These are phyloP conservation scores for Rosa multiflora DNA, from an alignment of 306 rosid species.

Conservation along the genomic window DNA sequence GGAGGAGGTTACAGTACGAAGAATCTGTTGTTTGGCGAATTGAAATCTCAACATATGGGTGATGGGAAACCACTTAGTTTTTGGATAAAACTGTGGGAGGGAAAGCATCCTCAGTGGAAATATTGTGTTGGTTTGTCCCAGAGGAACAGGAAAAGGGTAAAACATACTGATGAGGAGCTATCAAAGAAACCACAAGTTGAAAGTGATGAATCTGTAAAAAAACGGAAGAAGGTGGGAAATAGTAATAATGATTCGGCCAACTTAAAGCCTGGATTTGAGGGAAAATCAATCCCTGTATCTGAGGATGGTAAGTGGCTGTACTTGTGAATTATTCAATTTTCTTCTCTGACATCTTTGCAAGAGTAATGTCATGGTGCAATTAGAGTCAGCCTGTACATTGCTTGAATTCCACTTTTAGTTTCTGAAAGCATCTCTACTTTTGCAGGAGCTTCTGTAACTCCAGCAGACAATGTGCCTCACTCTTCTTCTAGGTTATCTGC, in stretches of 20 bases:
- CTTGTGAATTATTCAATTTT: conserved; percentile 19
- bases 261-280: conserved; percentile 42
- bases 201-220: conserved; percentile 46
- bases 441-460: conserved; percentile 38
- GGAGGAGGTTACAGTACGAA: conserved; percentile 49
- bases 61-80: conserved; percentile 53
- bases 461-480: conserved; percentile 29
- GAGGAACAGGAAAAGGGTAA: conserved; percentile 71
- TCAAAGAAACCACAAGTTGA: conserved; percentile 33
- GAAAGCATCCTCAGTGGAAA: conserved; percentile 72
- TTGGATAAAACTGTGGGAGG: conserved; percentile 72
- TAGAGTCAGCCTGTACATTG: conserved; percentile 8
- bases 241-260: conserved; percentile 34
- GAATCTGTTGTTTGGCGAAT: conserved; percentile 54
- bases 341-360: background rate
- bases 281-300: conserved; percentile 27
- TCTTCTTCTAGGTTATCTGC: conserved; percentile 33
- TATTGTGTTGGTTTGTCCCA: conserved; percentile 49
- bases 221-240: conserved; percentile 54
- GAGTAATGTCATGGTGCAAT: conserved; percentile 25
- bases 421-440: conserved; percentile 34
- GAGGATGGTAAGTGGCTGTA: conserved; percentile 56
- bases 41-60: conserved; percentile 33
- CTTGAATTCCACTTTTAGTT: conserved; percentile 21
- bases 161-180: conserved; percentile 38